Evolutionary conservation across 73 alveolate species (phyloP), one percentile per base, ranked within the genome.

Genomic region (Urostyla sp.): DNA sequence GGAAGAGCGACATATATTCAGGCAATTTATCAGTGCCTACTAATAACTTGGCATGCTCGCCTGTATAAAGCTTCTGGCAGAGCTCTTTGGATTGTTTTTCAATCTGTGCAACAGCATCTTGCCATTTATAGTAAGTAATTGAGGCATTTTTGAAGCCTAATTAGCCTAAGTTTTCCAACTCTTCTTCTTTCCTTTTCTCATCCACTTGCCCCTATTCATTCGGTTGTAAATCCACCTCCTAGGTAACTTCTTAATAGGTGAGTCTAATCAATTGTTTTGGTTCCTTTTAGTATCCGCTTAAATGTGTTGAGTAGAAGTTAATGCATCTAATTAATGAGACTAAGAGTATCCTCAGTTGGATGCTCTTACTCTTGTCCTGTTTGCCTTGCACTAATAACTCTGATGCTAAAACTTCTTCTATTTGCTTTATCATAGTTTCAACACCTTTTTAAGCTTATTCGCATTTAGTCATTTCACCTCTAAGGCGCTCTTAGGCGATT

Each of bases 391-490:
- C 83, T 46, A 69, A 69, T 15, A 20, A 10, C 10, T 49, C 69
- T 10, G 54, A 21, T 28, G 79, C 67, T 15, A 84, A 67, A 31
- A 84, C 67, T 36, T 88, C 79, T 40, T 40, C 63, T 34, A 94
- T 67, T 31, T 89, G 43, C 21, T 87, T 91, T 31, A 90, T 74
- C 63, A 91, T 66, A n/a, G 58, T 60, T 1, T 84, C 83, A 27
- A 95, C 67, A 18, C 99, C 98, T 50, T 82, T 89, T 69, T 95
- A 93, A n/a, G 99, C 98, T 48, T 80, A 85, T 69, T 95, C 97
- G 63, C 99, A 95, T 88, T 95, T 95, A 18, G 96, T 91, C 95
- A 93, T 95, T 44, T 93, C 97, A 23, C 94, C 92, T 54, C 95
- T 90, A 63, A 95, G 72, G 43, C 84, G 87, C 77, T 95, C 99